Conservation (phyloP, 257 asterid species). For the Hygrophila difformis region DNA sequence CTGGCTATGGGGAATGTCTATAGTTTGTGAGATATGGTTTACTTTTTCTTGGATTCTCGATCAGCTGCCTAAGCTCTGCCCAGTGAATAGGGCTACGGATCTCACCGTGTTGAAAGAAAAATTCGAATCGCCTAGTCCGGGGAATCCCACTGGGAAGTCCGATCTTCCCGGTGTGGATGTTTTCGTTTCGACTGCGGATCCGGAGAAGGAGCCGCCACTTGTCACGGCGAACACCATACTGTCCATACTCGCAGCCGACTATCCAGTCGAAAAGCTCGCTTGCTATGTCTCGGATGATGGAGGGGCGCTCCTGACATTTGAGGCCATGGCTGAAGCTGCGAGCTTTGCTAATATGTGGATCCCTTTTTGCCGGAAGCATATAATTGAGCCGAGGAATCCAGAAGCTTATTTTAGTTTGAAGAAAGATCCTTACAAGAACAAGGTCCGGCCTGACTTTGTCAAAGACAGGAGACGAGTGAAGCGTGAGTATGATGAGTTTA, state of each 20-base stretch:
- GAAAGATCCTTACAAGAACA: conserved; percentile 69
- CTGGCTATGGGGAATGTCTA: conserved; percentile 80
- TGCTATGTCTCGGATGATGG: conserved; percentile 78
- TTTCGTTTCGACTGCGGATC: conserved; percentile 76
- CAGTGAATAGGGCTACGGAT: conserved; percentile 69
- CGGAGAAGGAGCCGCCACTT: conserved; percentile 76
- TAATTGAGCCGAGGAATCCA: conserved; percentile 65
- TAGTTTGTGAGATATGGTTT: conserved; percentile 72
- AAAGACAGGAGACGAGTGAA: conserved; percentile 64
- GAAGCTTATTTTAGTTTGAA: conserved; percentile 49
- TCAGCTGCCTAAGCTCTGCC: conserved; percentile 62
- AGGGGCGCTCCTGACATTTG: conserved; percentile 71
- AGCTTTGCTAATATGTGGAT: conserved; percentile 70
- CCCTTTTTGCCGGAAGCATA: conserved; percentile 70
- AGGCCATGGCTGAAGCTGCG: conserved; percentile 81
- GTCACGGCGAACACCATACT: conserved; percentile 72
- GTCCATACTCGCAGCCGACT: conserved; percentile 56
- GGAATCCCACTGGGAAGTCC: conserved; percentile 60
- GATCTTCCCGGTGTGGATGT: conserved; percentile 65
- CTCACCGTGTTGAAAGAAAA: conserved; percentile 58
- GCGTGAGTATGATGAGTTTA: conserved; percentile 77
- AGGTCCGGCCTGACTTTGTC: conserved; percentile 52
- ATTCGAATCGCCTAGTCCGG: conserved; percentile 45
- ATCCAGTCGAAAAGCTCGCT: conserved; percentile 67
- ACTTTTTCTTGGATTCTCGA: conserved; percentile 76